These are phyloP conservation scores for Nemania abortiva DNA, from an alignment of 2,329 filamentous ascomycete species.

Conservation along the genomic window DNA sequence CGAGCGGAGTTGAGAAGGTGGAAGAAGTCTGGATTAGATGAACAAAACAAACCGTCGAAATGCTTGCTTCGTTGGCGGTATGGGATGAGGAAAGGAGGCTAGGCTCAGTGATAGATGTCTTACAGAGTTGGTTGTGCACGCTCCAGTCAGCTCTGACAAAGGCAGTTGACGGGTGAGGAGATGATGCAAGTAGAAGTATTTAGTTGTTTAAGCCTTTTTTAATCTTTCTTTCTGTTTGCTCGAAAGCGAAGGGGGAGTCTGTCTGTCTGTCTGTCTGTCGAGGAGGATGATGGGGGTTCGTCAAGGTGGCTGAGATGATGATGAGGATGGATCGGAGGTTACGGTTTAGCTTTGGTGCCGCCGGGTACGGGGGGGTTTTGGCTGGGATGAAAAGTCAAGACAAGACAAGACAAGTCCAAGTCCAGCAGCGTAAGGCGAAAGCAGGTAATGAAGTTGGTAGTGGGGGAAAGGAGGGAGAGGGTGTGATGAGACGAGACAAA, in stretches of 20 bases:
- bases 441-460: slow-evolving; percentile 33
- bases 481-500: slow-evolving; percentile 36
- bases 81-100: neutral
- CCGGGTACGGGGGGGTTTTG: slow-evolving; percentile 4
- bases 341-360: slow-evolving; percentile 8
- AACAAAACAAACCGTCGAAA: neutral
- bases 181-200: too few species aligned
- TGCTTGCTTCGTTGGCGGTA: neutral
- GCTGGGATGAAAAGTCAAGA: neutral
- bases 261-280: too few species aligned
- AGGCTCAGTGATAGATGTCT: neutral
- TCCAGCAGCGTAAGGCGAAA: neutral
- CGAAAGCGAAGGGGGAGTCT: too few species aligned
- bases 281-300: neutral
- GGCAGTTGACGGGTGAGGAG: too few species aligned
- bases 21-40: slow-evolving; percentile 22
- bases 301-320: neutral
- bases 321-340: slow-evolving; percentile 1
- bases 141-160: too few species aligned
- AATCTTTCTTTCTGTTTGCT: too few species aligned
- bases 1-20: neutral
- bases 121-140: neutral
- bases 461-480: slow-evolving; percentile 43
- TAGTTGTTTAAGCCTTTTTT: too few species aligned
- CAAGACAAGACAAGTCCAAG: neutral